Evolutionary conservation across 768 basidiomycete genomes (phyloP).

Genomic region (Tricholoma hemisulphureum): DNA sequence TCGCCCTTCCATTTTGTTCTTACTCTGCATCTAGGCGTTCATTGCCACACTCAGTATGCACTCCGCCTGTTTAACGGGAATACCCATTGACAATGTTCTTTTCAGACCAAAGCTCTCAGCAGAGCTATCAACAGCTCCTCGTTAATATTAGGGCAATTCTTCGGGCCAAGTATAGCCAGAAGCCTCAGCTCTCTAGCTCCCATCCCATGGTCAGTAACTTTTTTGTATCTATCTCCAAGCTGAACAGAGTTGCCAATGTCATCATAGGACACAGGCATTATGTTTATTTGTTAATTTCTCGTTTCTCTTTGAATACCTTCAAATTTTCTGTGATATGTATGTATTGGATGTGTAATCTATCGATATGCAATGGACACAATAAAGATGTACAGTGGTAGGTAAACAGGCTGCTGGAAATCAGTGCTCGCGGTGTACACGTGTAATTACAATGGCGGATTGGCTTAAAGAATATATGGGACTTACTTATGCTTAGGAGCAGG

Average conservation of each 20-base stretch:
- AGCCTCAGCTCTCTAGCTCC: conserved; percentile 40
- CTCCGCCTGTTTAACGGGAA: neutral
- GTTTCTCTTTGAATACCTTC: neutral
- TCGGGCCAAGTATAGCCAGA: conserved; percentile 40
- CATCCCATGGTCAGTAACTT: conserved; percentile 41
- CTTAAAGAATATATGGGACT: neutral
- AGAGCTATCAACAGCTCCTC: conserved; percentile 45
- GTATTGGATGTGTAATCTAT: neutral
- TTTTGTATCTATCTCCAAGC: neutral
- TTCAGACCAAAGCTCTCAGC: conserved; percentile 43
- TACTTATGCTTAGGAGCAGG: conserved; percentile 30
- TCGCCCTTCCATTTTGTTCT: neutral
- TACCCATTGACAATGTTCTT: conserved; percentile 12
- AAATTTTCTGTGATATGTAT: neutral
- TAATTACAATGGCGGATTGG: neutral
- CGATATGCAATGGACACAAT: neutral
- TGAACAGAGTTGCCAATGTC: neutral
- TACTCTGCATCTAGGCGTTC: conserved; percentile 45
- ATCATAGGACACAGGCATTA: conserved; percentile 35
- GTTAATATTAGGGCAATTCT: conserved; percentile 39
- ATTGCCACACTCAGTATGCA: conserved; percentile 52
- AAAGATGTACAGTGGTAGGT: neutral
- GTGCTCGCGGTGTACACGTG: neutral
- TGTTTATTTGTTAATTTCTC: conserved; percentile 35
- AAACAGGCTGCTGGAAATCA: neutral